These are phyloP conservation scores for Scleroderma bovista DNA, from an alignment of 768 basidiomycete genomes.

Conservation along the genomic window DNA sequence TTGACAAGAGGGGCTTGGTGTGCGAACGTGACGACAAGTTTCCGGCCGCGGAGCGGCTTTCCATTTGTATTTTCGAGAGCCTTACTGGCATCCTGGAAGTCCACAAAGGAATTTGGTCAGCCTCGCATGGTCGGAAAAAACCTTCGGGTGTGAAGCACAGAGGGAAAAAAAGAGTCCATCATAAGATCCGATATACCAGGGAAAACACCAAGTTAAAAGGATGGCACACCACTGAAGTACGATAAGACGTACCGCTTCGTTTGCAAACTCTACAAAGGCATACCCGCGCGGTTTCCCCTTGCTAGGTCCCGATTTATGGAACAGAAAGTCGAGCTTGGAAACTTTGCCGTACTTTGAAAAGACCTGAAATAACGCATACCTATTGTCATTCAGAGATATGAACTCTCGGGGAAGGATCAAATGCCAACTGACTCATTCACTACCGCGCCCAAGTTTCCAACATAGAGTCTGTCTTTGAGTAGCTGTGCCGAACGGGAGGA, in stretches of 20 bases:
- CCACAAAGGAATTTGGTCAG: slow-evolving; percentile 18
- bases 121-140: slow-evolving; percentile 1
- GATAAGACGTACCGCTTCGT: slow-evolving; percentile 63
- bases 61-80: slow-evolving; percentile 72
- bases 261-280: slow-evolving; percentile 85
- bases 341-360: slow-evolving; percentile 93
- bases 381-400: slow-evolving; percentile 24
- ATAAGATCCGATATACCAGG: slow-evolving; percentile 12
- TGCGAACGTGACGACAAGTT: slow-evolving; percentile 86
- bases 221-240: slow-evolving; percentile 14
- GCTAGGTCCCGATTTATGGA: slow-evolving; percentile 85
- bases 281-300: slow-evolving; percentile 95
- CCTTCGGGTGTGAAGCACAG: slow-evolving; percentile 18
- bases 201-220: slow-evolving; percentile 23
- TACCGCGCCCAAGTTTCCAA: slow-evolving; percentile 82
- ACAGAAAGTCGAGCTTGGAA: slow-evolving; percentile 88
- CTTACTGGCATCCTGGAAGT: slow-evolving; percentile 73
- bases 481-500: slow-evolving; percentile 25
- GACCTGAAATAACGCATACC: slow-evolving; percentile 82
- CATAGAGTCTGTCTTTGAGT: slow-evolving; percentile 74
- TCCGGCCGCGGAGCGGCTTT: slow-evolving; percentile 80
- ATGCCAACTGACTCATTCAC: slow-evolving; percentile 78
- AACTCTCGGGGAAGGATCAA: not conserved
- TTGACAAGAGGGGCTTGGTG: slow-evolving; percentile 64
- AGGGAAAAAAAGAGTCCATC: slow-evolving; percentile 14